Evolutionary conservation across 805 yeast genomes (phyloP).

Genomic region (Barnettozyma populi): DNA sequence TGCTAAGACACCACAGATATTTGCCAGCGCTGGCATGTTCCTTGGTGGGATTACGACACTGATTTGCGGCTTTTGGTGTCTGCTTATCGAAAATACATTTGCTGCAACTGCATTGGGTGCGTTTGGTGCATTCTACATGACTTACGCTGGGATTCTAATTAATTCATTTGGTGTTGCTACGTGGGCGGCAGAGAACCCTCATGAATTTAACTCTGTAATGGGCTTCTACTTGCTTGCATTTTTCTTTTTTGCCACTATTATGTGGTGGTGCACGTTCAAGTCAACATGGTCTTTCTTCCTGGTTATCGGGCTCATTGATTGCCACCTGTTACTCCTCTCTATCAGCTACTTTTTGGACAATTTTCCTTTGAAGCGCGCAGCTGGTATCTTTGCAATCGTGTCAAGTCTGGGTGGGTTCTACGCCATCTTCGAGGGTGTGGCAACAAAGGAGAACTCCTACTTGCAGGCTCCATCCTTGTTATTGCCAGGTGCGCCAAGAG

Average conservation of each 20-base stretch:
- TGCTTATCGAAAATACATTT: constrained; percentile 48
- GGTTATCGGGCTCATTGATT: constrained; percentile 1
- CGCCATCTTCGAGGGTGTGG: constrained; percentile 11
- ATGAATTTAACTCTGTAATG: constrained; percentile 37
- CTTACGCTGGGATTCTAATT: constrained; percentile 41
- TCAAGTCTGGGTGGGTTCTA: constrained; percentile 5
- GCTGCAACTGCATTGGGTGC: constrained; percentile 47
- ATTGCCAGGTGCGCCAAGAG: constrained; percentile 11
- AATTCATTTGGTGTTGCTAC: constrained; percentile 38
- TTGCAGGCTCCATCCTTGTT: constrained; percentile 5
- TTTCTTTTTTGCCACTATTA: constrained; percentile 43
- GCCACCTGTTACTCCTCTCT: constrained; percentile 3
- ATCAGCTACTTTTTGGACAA: constrained; percentile 5
- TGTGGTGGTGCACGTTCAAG: constrained; percentile 43
- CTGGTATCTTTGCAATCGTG: constrained; percentile 7
- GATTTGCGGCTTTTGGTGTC: constrained; percentile 47
- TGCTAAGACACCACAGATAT: constrained; percentile 37
- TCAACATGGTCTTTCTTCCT: constrained; percentile 10
- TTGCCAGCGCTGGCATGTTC: constrained; percentile 42
- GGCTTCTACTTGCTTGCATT: constrained; percentile 48
- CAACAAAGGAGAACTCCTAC: constrained; percentile 7
- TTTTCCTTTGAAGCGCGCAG: constrained; percentile 1
- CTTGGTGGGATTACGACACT: constrained; percentile 46
- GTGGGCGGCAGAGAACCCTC: constrained; percentile 27
- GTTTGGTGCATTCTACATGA: constrained; percentile 53